Percentiles rank a stretch among this genome's conserved stretches.
Conservation (phyloP, 805 yeast genomes). For the Candida yuanshanica region DNA sequence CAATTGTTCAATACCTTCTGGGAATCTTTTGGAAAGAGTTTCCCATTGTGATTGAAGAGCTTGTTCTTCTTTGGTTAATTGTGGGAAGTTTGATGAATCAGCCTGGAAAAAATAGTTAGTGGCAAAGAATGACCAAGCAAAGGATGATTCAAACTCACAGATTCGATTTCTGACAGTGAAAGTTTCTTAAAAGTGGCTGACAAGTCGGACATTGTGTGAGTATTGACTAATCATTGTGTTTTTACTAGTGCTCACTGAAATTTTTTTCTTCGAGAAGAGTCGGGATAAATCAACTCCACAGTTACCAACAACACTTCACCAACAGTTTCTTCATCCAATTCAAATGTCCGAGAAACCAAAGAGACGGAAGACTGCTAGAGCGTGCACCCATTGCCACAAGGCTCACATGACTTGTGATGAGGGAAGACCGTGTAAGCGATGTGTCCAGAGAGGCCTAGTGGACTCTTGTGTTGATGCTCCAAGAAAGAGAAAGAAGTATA, state of each 20-base stretch:
- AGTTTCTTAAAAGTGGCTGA: constrained; percentile 26
- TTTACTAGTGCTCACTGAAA: background rate
- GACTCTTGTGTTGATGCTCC: constrained; percentile 85
- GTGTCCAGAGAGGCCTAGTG: constrained; percentile 62
- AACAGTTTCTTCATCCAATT: no score
- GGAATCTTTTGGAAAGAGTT: constrained; percentile 62
- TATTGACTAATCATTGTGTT: background rate
- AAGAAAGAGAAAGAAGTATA: constrained; percentile 76
- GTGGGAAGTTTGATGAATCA: constrained; percentile 21
- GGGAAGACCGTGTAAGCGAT: constrained; percentile 73
- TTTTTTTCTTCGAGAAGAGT: background rate
- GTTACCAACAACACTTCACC: background rate
- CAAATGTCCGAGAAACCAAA: constrained; percentile 1
- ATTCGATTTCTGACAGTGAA: constrained; percentile 22
- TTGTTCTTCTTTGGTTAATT: constrained; percentile 42
- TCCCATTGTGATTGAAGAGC: constrained; percentile 78
- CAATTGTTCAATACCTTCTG: constrained; percentile 45
- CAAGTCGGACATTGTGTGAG: constrained; percentile 24
- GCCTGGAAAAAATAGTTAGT: constrained; percentile 11
- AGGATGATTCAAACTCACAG: constrained; percentile 3
- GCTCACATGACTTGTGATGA: constrained; percentile 92
- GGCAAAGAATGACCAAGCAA: background rate
- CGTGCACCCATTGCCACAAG: constrained; percentile 86
- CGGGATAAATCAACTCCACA: background rate
- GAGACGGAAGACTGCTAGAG: constrained; percentile 69